These are phyloP conservation scores for Nakazawaea wickerhamii DNA, from an alignment of 805 yeast genomes.

Conservation along the genomic window DNA sequence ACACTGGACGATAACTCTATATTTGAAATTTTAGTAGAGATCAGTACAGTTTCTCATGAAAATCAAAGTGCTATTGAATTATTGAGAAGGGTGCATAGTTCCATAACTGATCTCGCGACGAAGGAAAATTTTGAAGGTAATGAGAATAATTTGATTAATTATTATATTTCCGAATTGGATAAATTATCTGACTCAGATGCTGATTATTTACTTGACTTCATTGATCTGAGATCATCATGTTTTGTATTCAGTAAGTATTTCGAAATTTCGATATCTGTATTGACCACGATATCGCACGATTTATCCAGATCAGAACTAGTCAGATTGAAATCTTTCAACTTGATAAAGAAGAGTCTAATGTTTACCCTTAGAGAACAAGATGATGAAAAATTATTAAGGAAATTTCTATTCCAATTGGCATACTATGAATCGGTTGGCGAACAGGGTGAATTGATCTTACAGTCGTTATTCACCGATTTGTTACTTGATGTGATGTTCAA, in stretches of 20 bases:
- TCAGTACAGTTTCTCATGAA: not conserved
- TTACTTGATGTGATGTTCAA: not conserved
- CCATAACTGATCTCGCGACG: constrained; percentile 29
- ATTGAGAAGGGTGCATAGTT: constrained; percentile 16
- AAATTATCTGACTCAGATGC: constrained; percentile 6
- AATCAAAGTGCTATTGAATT: constrained; percentile 13
- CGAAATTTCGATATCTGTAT: not conserved
- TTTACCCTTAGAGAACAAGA: not conserved
- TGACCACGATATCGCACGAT: not conserved
- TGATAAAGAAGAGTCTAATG: not conserved
- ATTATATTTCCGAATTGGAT: constrained; percentile 19
- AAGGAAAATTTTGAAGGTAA: constrained; percentile 35
- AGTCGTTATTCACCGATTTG: not conserved
- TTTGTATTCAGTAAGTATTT: constrained; percentile 1
- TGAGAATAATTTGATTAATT: constrained; percentile 33
- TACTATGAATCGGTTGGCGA: not conserved
- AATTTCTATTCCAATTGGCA: not conserved
- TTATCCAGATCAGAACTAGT: not conserved
- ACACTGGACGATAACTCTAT: constrained; percentile 34
- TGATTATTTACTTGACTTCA: not conserved
- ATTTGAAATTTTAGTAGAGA: constrained; percentile 29
- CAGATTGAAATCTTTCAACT: not conserved
- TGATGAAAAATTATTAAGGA: not conserved
- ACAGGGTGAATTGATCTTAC: not conserved
- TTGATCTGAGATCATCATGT: constrained; percentile 3